These are phyloP conservation scores for Arthrobotrys pseudoclavata DNA, from an alignment of 2,329 filamentous ascomycete species.

Conservation along the genomic window DNA sequence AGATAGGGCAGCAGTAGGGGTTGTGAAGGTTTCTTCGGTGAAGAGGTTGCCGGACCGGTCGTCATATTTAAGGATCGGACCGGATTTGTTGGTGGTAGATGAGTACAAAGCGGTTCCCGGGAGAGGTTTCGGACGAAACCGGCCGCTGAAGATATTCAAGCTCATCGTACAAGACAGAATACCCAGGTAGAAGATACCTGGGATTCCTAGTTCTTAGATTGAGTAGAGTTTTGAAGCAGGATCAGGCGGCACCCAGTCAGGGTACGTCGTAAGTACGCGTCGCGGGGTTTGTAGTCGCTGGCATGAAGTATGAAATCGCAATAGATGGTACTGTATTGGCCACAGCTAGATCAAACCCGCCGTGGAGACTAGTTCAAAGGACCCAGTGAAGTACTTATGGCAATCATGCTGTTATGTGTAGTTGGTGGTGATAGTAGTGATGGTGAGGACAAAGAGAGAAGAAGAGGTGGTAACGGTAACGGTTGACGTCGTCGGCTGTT, in stretches of 20 bases:
- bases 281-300: neutral
- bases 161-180: slow-evolving; percentile 20
- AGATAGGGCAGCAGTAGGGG: slow-evolving; percentile 13
- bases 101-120: slow-evolving; percentile 53
- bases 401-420: neutral
- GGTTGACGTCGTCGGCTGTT: slow-evolving; percentile 50
- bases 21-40: slow-evolving; percentile 46
- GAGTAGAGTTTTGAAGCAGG: neutral
- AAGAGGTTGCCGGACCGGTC: slow-evolving; percentile 54
- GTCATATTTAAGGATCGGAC: slow-evolving; percentile 49
- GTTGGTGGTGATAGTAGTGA: neutral
- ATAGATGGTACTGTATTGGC: neutral
- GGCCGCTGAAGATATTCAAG: slow-evolving; percentile 40
- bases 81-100: slow-evolving; percentile 43
- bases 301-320: slow-evolving; percentile 29
- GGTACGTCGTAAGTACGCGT: slow-evolving; percentile 51
- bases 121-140: slow-evolving; percentile 55
- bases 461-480: neutral
- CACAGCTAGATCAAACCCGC: neutral
- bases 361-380: neutral
- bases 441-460: neutral
- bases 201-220: neutral
- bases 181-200: neutral
- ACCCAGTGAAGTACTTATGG: neutral
- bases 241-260: slow-evolving; percentile 21